phyloP scores from a whole-genome alignment of 2,329 filamentous ascomycete genomes.

The Pseudogymnoascus sp. region DNA sequence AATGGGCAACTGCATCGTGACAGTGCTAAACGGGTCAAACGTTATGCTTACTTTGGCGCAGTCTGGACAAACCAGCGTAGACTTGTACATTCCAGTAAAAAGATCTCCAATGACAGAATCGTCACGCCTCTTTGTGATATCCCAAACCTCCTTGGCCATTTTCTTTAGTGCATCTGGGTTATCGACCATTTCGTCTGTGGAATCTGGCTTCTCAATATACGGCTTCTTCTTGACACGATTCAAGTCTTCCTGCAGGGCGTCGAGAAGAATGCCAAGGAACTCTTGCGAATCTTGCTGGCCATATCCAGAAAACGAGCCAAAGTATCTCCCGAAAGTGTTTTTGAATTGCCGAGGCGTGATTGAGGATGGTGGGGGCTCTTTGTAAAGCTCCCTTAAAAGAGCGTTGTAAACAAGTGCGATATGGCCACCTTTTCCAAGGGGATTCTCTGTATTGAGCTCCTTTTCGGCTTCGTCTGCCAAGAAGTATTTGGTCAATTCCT shows the following conservation, averaged over 20 bases:
- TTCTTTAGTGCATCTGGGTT: slow-evolving; percentile 71
- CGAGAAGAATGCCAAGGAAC: slow-evolving; percentile 88
- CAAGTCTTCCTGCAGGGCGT: slow-evolving; percentile 89
- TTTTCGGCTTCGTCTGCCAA: slow-evolving; percentile 63
- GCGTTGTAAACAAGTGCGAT: slow-evolving; percentile 79
- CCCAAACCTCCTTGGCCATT: slow-evolving; percentile 83
- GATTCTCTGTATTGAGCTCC: slow-evolving; percentile 81
- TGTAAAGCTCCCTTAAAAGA: slow-evolving; percentile 72
- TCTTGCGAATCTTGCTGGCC: slow-evolving; percentile 97
- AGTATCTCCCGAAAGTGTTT: slow-evolving; percentile 68
- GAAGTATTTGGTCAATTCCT: slow-evolving; percentile 91
- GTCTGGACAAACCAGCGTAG: slow-evolving; percentile 82
- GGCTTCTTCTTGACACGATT: slow-evolving; percentile 93
- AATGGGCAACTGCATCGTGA: slow-evolving; percentile 84
- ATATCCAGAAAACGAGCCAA: slow-evolving; percentile 84
- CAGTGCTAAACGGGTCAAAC: slow-evolving; percentile 93
- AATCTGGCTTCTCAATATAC: slow-evolving; percentile 95
- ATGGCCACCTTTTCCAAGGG: slow-evolving; percentile 74
- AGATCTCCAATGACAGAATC: slow-evolving; percentile 93
- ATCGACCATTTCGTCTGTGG: slow-evolving; percentile 89
- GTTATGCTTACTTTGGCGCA: slow-evolving; percentile 97
- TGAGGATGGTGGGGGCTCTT: slow-evolving; percentile 56
- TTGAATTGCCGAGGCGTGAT: slow-evolving; percentile 80
- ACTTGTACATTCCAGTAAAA: slow-evolving; percentile 98
- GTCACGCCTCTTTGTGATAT: slow-evolving; percentile 85